Base-by-base conservation (phyloP, 2,329 filamentous ascomycete genomes). In the Geoglossum cookeanum region DNA sequence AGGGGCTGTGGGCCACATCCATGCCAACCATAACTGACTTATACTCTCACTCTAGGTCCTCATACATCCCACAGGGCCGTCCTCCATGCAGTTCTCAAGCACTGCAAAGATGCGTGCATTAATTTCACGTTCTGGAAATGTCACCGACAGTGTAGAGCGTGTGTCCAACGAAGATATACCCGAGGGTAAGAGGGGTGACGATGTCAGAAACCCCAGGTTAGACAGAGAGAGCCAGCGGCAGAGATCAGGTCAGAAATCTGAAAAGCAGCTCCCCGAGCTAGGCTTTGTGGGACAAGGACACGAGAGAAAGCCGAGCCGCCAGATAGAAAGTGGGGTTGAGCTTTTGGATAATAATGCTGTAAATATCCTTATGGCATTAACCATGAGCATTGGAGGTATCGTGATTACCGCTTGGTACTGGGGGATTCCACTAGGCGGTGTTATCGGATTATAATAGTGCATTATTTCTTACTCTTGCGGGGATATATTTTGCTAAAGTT, bases 321-420 rank as follows among this genome's bases (percentile, higher is more conserved):
- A 81, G 4, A 70, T 83, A 5, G 80, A 86, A 69, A 84, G 74
- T 62, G 88, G 81, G 67, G 55, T 75, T 71, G 78, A 95, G 67
- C 68, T 94, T 60, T 73, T 98, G 58, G 89, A 94, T 69, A 98
- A 98, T 69, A 98, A 98, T 68, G 85, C 87, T 57, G 89, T 98
- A 64, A 98, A 98, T 68, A 80, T 96, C 58, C 68, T 91, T 58
- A 97, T 96, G 91, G 90, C 91, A 0, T 76, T 80, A 13, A 75
- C 75, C 3, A 90, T 94, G 79, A 95, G 87, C 66, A 62, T 89
- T 17, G 79, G 83, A 3, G 85, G 83, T 3, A 94, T 97, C 80
- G 73, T 71, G 0, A 69, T 79, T 37, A 81, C 78, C 56, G 60
- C 75, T 49, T 80, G 75, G 77, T 75, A 77, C 59, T 84, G 81